These are phyloP conservation scores for Penicillium diatomitis DNA, from an alignment of 495 filamentous ascomycete species.

Conservation along the genomic window DNA sequence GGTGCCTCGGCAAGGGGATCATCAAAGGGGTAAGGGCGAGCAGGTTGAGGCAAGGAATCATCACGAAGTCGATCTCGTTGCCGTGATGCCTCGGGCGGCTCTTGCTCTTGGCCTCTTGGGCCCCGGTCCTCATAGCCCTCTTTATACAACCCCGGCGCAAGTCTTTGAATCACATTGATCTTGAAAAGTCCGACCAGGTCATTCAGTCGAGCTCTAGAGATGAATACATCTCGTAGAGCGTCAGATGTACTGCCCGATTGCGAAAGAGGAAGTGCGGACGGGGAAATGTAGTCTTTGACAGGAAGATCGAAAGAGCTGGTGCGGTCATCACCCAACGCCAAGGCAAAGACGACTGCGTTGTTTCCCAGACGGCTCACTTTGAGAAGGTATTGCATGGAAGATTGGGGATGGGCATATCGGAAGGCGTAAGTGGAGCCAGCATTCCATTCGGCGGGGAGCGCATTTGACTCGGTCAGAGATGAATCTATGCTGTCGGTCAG, in stretches of 20 bases:
- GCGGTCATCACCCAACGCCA: slow-evolving; percentile 71
- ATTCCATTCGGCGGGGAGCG: slow-evolving; percentile 78
- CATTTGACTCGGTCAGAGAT: slow-evolving; percentile 33
- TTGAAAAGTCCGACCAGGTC: slow-evolving; percentile 64
- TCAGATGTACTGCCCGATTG: slow-evolving; percentile 26
- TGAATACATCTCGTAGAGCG: slow-evolving; percentile 61
- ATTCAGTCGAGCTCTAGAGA: slow-evolving; percentile 53
- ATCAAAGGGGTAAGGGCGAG: slow-evolving; percentile 56
- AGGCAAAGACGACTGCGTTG: slow-evolving; percentile 73
- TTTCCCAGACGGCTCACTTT: slow-evolving; percentile 73
- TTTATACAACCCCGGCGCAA: slow-evolving; percentile 65
- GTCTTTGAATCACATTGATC: slow-evolving; percentile 67
- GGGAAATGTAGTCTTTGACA: slow-evolving; percentile 66
- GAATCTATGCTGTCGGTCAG: slow-evolving; percentile 29
- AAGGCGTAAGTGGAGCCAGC: slow-evolving; percentile 60
- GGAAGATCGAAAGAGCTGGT: slow-evolving; percentile 68
- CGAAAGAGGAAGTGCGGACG: slow-evolving; percentile 46
- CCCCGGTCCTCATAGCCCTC: slow-evolving; percentile 60
- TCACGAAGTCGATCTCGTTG: slow-evolving; percentile 43
- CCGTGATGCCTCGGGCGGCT: slow-evolving; percentile 20
- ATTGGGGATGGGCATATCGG: slow-evolving; percentile 84
- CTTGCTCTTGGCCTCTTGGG: slow-evolving; percentile 15
- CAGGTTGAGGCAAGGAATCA: slow-evolving; percentile 45
- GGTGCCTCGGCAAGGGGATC: slow-evolving; percentile 57
- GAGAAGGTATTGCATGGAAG: slow-evolving; percentile 73